These are phyloP conservation scores for Oryza longistaminata DNA, from an alignment of 176 grass and related monocot species.

Conservation along the genomic window DNA sequence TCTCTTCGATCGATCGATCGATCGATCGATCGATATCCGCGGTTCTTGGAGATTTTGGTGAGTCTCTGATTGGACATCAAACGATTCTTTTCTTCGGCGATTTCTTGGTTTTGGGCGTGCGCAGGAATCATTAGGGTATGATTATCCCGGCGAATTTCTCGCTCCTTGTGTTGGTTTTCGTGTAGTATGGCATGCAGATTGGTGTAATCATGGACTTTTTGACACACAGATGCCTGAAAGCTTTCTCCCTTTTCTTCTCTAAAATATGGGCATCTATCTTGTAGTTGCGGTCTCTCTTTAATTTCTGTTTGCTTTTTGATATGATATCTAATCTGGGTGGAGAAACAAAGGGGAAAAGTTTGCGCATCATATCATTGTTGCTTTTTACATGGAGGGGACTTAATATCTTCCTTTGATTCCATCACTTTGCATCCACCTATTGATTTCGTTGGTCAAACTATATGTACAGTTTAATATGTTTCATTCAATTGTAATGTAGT, in stretches of 20 bases:
- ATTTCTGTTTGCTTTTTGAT: not conserved
- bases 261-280: constrained; percentile 29
- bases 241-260: constrained; percentile 21
- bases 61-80: constrained; percentile 24
- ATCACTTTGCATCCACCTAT: not conserved
- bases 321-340: constrained; percentile 21
- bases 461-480: not conserved
- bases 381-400: constrained; percentile 32
- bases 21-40: not conserved
- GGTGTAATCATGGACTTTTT: constrained; percentile 46
- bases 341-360: constrained; percentile 1
- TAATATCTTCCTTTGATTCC: constrained; percentile 22
- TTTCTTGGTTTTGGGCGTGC: not conserved
- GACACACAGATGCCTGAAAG: constrained; percentile 6
- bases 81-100: not conserved
- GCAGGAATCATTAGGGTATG: constrained; percentile 29
- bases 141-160: constrained; percentile 16
- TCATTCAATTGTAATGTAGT: not conserved
- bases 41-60: constrained; percentile 19
- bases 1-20: not conserved
- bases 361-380: constrained; percentile 9
- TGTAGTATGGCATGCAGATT: constrained; percentile 49
- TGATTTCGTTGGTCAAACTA: constrained; percentile 1
- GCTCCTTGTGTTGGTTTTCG: constrained; percentile 27
- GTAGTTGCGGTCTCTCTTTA: not conserved